Conservation (phyloP, 768 basidiomycete species). For the Tubosaeta brunneosetosa region DNA sequence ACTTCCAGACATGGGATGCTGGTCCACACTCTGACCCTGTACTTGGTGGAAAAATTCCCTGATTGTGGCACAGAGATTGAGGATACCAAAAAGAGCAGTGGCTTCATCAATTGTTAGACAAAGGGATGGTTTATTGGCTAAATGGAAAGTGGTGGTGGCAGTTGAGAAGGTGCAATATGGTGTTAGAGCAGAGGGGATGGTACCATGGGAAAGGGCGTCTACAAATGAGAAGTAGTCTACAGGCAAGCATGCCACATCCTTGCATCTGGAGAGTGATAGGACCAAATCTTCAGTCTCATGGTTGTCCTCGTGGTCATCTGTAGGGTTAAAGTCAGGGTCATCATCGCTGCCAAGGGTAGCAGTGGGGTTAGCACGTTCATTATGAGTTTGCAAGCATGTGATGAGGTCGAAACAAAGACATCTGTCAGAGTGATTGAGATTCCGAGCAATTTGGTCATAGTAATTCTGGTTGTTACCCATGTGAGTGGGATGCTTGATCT, state of each 20-base stretch:
- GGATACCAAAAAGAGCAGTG: background rate
- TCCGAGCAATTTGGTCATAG: background rate
- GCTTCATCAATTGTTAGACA: constrained; percentile 1
- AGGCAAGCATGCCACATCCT: too few species aligned
- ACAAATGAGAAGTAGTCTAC: too few species aligned
- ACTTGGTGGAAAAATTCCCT: background rate
- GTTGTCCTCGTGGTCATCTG: too few species aligned
- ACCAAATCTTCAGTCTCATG: too few species aligned
- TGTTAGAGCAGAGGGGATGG: background rate
- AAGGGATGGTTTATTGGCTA: constrained; percentile 1
- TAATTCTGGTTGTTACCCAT: background rate
- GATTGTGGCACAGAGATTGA: background rate
- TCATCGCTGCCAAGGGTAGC: too few species aligned
- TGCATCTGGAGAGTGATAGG: too few species aligned
- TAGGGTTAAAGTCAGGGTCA: too few species aligned
- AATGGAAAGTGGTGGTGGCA: constrained; percentile 2
- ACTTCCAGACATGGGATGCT: background rate
- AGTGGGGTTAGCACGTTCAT: too few species aligned
- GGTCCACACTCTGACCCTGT: background rate
- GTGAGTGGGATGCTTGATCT: background rate
- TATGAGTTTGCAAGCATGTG: too few species aligned
- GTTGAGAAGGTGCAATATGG: constrained; percentile 1
- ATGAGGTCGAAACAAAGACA: background rate
- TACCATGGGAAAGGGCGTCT: too few species aligned
- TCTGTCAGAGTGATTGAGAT: background rate